phyloP scores from a whole-genome alignment of 306 rosid species.

The Styphnolobium japonicum region DNA sequence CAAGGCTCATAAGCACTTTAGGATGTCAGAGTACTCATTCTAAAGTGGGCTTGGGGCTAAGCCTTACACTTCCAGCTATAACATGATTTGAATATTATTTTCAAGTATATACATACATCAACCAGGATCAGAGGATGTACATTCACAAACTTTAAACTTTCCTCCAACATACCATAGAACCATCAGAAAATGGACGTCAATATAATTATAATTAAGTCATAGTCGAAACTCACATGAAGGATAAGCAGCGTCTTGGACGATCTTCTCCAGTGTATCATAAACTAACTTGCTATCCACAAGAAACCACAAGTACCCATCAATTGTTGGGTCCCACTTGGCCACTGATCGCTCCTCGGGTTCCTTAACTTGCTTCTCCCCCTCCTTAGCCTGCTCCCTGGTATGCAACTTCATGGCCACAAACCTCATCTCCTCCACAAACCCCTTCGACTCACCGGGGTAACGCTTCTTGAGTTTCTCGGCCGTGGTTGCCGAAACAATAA shows the following conservation, averaged over 20 bases:
- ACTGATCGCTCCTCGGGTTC: conserved; percentile 71
- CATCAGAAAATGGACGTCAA: too few relatives aligned
- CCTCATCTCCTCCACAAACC: conserved; percentile 99
- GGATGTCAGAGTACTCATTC: neutral
- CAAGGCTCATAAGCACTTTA: neutral
- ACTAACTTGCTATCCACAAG: conserved; percentile 88
- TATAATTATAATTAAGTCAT: too few relatives aligned
- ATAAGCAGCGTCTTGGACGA: conserved; percentile 60
- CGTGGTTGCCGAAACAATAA: conserved; percentile 58
- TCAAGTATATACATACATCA: too few relatives aligned
- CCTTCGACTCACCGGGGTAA: conserved; percentile 87
- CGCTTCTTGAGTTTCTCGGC: conserved; percentile 74
- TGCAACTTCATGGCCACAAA: conserved; percentile 97
- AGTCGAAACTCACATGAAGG: conserved; percentile 79
- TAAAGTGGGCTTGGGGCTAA: neutral
- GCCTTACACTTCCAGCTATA: neutral
- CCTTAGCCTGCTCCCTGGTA: conserved; percentile 87
- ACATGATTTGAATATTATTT: neutral
- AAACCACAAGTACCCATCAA: conserved; percentile 80
- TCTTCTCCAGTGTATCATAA: conserved; percentile 77
- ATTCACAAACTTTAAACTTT: too few relatives aligned
- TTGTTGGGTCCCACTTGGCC: conserved; percentile 71
- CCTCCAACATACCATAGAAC: too few relatives aligned
- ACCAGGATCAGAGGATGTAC: too few relatives aligned
- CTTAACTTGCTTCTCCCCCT: conserved; percentile 77